Evolutionary conservation across 768 basidiomycete genomes (phyloP).

Genomic region (Lentinula raphanica): DNA sequence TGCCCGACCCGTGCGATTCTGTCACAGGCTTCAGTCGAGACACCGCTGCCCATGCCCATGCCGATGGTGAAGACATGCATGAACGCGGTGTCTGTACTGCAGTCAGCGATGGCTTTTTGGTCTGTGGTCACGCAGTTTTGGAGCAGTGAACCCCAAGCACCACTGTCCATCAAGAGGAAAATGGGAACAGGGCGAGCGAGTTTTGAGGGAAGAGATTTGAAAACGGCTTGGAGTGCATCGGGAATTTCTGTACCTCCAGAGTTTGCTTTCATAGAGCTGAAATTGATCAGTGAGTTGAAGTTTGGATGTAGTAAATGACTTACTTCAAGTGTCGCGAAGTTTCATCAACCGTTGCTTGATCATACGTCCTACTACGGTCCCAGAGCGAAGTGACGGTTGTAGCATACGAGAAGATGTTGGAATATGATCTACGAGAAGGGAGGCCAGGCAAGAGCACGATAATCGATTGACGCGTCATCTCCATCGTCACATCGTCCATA

Average conservation of each 20-base stretch:
- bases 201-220: constrained; percentile 24
- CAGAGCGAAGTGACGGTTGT: constrained; percentile 24
- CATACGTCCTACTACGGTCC: constrained; percentile 27
- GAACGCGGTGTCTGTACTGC: constrained; percentile 12
- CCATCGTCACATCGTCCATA: constrained; percentile 39
- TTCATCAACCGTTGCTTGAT: constrained; percentile 22
- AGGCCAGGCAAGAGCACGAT: constrained; percentile 43
- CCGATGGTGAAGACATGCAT: constrained; percentile 50
- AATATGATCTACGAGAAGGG: constrained; percentile 33
- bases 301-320: no score
- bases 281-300: background rate
- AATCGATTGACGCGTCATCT: constrained; percentile 43
- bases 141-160: constrained; percentile 20
- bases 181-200: constrained; percentile 37
- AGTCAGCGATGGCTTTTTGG: background rate
- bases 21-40: constrained; percentile 47
- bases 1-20: constrained; percentile 46
- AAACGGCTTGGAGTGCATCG: constrained; percentile 32
- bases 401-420: constrained; percentile 61
- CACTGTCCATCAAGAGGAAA: constrained; percentile 60
- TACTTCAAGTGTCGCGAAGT: background rate
- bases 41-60: constrained; percentile 44
- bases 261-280: constrained; percentile 22
- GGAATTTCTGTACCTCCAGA: constrained; percentile 49
- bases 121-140: background rate